Conservation (phyloP, 805 yeast species). For the Sugiyamaella mastotermitis region DNA sequence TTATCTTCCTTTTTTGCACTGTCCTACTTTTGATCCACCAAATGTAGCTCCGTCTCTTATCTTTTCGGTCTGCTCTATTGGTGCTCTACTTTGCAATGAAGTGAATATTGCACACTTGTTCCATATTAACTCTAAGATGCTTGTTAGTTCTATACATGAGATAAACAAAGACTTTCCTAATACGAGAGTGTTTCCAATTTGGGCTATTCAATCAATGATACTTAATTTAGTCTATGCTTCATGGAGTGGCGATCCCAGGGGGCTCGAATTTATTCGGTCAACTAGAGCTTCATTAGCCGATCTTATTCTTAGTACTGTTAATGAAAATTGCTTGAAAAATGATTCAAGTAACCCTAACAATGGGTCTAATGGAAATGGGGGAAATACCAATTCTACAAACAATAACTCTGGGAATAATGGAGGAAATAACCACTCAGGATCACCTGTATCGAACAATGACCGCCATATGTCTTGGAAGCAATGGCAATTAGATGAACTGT, state of each 20-base stretch:
- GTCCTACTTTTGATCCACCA: slow-evolving; percentile 27
- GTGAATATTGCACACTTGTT: slow-evolving; percentile 23
- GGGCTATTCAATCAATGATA: slow-evolving; percentile 27
- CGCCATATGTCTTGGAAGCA: slow-evolving; percentile 16
- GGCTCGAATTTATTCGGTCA: slow-evolving; percentile 25
- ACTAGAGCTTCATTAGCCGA: slow-evolving; percentile 21
- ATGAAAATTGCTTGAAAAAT: slow-evolving; percentile 5
- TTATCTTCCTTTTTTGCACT: slow-evolving; percentile 29
- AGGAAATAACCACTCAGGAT: background rate
- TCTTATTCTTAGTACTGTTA: slow-evolving; percentile 12
- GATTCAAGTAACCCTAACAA: background rate
- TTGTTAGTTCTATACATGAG: slow-evolving; percentile 23
- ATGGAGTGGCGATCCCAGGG: slow-evolving; percentile 29
- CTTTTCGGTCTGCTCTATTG: slow-evolving; percentile 30
- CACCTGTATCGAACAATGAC: background rate
- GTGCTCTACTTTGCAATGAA: slow-evolving; percentile 28
- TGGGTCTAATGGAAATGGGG: background rate
- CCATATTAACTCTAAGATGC: slow-evolving; percentile 24
- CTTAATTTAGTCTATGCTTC: slow-evolving; percentile 26
- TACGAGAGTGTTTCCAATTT: slow-evolving; percentile 22
- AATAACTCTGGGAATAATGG: background rate
- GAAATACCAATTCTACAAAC: background rate
- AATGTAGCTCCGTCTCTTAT: slow-evolving; percentile 27
- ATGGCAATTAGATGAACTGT: slow-evolving; percentile 28
- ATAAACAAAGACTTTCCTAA: slow-evolving; percentile 25